Conservation (phyloP, 164 flowering plant species). For the Chimonanthus praecox region DNA sequence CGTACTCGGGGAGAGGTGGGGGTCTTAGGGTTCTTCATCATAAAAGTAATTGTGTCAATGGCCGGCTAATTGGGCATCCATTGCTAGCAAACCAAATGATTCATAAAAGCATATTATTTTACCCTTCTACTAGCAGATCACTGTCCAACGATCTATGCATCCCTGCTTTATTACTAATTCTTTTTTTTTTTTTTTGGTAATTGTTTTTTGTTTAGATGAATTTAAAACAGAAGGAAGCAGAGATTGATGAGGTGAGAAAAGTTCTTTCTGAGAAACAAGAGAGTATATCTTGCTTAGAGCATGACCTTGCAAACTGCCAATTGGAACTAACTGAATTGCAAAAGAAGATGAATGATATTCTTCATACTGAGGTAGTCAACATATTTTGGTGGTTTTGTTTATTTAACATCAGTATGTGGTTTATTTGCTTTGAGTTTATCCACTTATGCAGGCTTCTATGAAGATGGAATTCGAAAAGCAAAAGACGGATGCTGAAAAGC, state of each 20-base stretch:
- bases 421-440: neutral
- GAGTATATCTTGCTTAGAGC: constrained; percentile 45
- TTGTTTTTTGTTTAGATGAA: constrained; percentile 28
- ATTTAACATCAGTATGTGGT: neutral
- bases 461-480: constrained; percentile 10
- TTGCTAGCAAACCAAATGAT: too few relatives aligned
- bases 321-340: constrained; percentile 51
- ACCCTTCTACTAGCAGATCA: too few relatives aligned
- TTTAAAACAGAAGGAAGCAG: constrained; percentile 45
- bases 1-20: too few relatives aligned
- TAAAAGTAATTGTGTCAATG: too few relatives aligned
- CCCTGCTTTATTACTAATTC: too few relatives aligned
- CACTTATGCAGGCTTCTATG: constrained; percentile 30
- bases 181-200: too few relatives aligned
- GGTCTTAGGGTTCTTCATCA: too few relatives aligned
- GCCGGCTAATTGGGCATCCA: too few relatives aligned
- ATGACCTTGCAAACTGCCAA: constrained; percentile 49
- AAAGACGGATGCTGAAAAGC: constrained; percentile 40
- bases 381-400: neutral
- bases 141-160: too few relatives aligned
- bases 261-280: constrained; percentile 48
- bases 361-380: constrained; percentile 48
- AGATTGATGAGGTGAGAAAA: constrained; percentile 40
- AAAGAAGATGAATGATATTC: constrained; percentile 34
- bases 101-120: too few relatives aligned